Percentiles rank a stretch among this genome's conserved stretches.
phyloP scores from a whole-genome alignment of 2,329 filamentous ascomycete species.

The Pseudogymnoascus sp. region DNA sequence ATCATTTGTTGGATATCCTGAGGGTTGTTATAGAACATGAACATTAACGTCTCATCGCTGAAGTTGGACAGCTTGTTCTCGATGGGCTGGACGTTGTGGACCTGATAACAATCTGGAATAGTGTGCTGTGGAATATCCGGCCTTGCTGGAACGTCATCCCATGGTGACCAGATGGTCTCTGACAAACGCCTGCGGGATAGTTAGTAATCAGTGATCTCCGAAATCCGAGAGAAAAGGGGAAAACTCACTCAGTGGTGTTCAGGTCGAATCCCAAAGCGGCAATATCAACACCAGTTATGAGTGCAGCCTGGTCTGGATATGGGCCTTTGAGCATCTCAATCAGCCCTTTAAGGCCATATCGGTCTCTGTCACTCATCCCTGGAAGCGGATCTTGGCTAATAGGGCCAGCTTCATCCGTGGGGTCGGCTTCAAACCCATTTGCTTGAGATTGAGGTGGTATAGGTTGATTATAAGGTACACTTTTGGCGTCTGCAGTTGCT shows the following conservation, averaged over 20 bases:
- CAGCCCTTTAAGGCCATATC: constrained; percentile 59
- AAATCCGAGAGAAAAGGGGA: neutral
- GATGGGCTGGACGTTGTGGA: constrained; percentile 59
- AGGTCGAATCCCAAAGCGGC: constrained; percentile 52
- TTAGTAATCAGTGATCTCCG: constrained; percentile 13
- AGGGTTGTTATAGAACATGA: constrained; percentile 64
- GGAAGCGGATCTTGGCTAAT: constrained; percentile 51
- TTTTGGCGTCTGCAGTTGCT: neutral
- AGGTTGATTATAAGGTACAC: neutral
- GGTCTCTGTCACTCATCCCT: constrained; percentile 56
- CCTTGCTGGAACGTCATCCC: constrained; percentile 52
- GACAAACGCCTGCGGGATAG: constrained; percentile 37
- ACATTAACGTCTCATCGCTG: constrained; percentile 63
- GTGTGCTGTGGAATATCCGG: constrained; percentile 51
- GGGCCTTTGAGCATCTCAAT: constrained; percentile 55
- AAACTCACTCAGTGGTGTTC: constrained; percentile 48
- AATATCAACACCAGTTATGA: constrained; percentile 55
- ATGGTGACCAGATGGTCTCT: constrained; percentile 54
- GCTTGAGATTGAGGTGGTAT: neutral
- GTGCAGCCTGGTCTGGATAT: constrained; percentile 55
- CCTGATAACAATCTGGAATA: constrained; percentile 60
- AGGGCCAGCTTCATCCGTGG: constrained; percentile 21
- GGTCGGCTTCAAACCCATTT: neutral
- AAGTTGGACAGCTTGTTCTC: constrained; percentile 61
- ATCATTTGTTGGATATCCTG: constrained; percentile 56